Base-by-base conservation (phyloP, 805 yeast genomes). In the Monosporozyma unispora region DNA sequence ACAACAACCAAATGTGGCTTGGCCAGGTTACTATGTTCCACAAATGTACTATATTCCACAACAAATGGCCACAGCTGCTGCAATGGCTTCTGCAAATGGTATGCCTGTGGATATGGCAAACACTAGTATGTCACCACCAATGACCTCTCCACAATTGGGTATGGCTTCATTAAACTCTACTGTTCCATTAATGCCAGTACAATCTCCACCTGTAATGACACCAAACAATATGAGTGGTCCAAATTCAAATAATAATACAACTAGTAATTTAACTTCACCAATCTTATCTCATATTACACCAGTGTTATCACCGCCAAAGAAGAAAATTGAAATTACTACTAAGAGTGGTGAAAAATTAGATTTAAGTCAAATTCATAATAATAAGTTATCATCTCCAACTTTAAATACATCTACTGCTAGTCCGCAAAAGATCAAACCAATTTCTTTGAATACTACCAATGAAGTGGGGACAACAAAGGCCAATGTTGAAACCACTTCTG, bases 281-380 rank as follows among this genome's bases (percentile, higher is more conserved):
- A n/a, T 33, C 14, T 29, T 43, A 43, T 19, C 45, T 19, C 45
- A 38, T 38, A 11, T 21, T 4, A 38, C 42, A 9, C 42, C 42
- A 11, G 22, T 38, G 6, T 31, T 46, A 21, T 37, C 55, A 21
- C 60, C 59, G 18, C 51, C 56, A 8, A 41, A 55, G 10, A 59
- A 54, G 22, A 63, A 59, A 50, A 60, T 65, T 49, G 66, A 61
- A 52, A 64, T 63, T 44, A 62, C 68, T 7, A 62, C 65, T n/a
- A 64, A 63, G 51, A 56, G 61, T 40, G 68, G 68, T 33, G 65
- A 65, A 49, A 60, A 55, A 47, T 48, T 62, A 27, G 64, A 62
- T 53, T 55, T 63, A 44, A 56, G 53, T 27, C 60, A 59, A 8
- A 54, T 62, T 14, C 64, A 60, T 42, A n/a, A n/a, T n/a, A n/a